Base-by-base conservation (phyloP, 495 filamentous ascomycete genomes). In the Trichoderma virens region DNA sequence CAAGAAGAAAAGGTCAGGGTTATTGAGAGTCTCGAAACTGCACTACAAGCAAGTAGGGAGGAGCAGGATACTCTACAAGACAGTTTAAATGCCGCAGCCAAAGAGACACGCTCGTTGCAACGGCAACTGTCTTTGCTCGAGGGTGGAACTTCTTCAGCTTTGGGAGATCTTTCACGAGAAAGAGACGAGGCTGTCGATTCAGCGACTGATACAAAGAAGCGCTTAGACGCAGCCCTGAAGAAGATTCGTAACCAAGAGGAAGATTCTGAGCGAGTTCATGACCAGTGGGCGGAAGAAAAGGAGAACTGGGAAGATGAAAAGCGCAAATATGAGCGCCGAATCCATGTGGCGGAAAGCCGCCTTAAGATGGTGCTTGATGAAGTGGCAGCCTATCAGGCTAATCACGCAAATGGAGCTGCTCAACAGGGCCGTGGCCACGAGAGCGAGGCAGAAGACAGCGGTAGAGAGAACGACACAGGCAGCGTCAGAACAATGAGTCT, bases 261-360 rank as follows among this genome's bases (percentile, higher is more conserved):
- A 63, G 91, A 96, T 66, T 84, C 87, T 2, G 83, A 88, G 66
- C 85, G 89, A 5, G 85, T 86, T 27, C 88, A 93, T 67, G 80
- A 82, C 43, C 79, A 91, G 23, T 95, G 91, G 87, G 85, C 87
- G 39, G 83, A 84, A 64, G 94, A 98, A 65, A 90, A 86, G 71
- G 86, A 96, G 60, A 79, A 79, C 16, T 96, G 90, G 88, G 88
- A 91, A 20, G 86, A 86, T 60, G 90, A 93, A 68, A 90, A 86
- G 68, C 85, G 93, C 38, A 87, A 82, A 63, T 77, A 90, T 47
- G 94, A 99, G 75, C 84, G 90, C 62, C 89, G 89, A 66, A 74
- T 95, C 27, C 92, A 97, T 73, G 85, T 96, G 7, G 87, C 91
- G 30, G 94, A 99, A 73, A 90, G 84, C 61, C 85, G 93, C 62